A percentile compares a stretch with the other conserved stretches of the same genome.
These are phyloP conservation scores for Mucor velutinosus DNA, from an alignment of 371 early-diverging fungal genomes.

Conservation along the genomic window DNA sequence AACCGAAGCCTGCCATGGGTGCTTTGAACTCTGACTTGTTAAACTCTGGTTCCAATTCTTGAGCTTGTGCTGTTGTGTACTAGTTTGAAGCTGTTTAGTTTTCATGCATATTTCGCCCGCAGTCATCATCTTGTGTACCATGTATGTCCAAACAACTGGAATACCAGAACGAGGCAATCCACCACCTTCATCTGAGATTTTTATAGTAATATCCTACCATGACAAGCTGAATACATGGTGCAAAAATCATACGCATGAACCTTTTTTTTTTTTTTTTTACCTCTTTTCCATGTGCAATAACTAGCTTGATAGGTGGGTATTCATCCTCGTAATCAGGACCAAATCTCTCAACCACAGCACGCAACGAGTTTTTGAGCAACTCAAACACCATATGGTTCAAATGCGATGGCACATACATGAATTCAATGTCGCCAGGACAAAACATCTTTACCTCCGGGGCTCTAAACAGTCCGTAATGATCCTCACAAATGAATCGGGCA, in stretches of 20 bases:
- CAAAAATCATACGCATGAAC: background rate
- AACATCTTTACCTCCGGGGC: constrained; percentile 86
- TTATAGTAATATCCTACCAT: constrained; percentile 87
- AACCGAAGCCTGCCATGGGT: constrained; percentile 98
- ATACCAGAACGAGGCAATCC: constrained; percentile 92
- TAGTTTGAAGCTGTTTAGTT: constrained; percentile 6
- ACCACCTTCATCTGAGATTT: constrained; percentile 97
- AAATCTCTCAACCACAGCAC: constrained; percentile 93
- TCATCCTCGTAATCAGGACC: constrained; percentile 84
- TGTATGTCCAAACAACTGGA: constrained; percentile 95
- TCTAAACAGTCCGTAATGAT: constrained; percentile 86
- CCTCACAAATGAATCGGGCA: constrained; percentile 93
- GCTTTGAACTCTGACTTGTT: constrained; percentile 91
- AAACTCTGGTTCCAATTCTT: constrained; percentile 82
- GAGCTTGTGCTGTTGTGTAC: constrained; percentile 94
- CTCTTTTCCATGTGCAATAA: constrained; percentile 95
- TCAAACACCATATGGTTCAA: constrained; percentile 99
- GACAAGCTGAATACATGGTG: background rate
- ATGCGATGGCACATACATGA: constrained; percentile 97
- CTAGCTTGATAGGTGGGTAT: constrained; percentile 91
- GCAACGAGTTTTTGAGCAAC: constrained; percentile 93
- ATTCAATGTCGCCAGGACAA: constrained; percentile 84
- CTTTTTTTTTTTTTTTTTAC: too few relatives aligned
- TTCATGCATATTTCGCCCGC: background rate
- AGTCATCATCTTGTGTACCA: constrained; percentile 49